Conservation (phyloP, 2,329 filamentous ascomycete genomes). For the Aspergillus fructus region DNA sequence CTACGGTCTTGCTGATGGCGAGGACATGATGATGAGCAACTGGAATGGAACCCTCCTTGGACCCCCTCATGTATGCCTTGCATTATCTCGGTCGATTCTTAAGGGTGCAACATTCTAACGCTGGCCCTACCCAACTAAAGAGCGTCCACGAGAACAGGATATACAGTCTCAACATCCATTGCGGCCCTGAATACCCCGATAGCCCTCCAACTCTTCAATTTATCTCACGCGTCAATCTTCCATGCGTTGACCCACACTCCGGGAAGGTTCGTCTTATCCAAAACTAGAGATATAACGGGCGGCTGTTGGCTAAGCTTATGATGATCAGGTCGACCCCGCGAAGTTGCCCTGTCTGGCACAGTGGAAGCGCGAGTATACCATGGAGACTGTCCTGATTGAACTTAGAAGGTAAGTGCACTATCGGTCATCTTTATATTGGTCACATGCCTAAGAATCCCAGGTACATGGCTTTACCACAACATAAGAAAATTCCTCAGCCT, state of each 20-base stretch:
- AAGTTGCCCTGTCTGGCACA: conserved; percentile 81
- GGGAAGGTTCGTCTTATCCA: conserved; percentile 59
- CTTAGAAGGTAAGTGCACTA: conserved; percentile 63
- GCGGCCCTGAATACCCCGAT: conserved; percentile 85
- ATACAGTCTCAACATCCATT: conserved; percentile 97
- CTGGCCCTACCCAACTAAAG: conserved; percentile 45
- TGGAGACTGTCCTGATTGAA: conserved; percentile 91
- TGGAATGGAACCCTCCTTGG: conserved; percentile 98
- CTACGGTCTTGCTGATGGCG: conserved; percentile 89
- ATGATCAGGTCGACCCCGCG: conserved; percentile 69
- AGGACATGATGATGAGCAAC: conserved; percentile 95
- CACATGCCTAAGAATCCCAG: conserved; percentile 49
- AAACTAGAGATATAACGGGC: neutral
- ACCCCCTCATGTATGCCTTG: conserved; percentile 77
- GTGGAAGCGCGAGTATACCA: conserved; percentile 92
- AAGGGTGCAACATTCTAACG: conserved; percentile 15
- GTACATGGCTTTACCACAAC: conserved; percentile 85
- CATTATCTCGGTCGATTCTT: neutral
- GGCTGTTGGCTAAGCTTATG: conserved; percentile 3
- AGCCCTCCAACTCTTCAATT: conserved; percentile 87
- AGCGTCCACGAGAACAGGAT: conserved; percentile 98
- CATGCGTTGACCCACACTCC: conserved; percentile 78
- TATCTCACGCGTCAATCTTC: conserved; percentile 92
- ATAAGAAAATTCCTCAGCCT: conserved; percentile 96
- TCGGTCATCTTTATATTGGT: conserved; percentile 20